Percentiles rank a stretch among this genome's conserved stretches.
These are phyloP conservation scores for Coemansia sp. DNA, from an alignment of 192 early-diverging fungal species.

Conservation along the genomic window DNA sequence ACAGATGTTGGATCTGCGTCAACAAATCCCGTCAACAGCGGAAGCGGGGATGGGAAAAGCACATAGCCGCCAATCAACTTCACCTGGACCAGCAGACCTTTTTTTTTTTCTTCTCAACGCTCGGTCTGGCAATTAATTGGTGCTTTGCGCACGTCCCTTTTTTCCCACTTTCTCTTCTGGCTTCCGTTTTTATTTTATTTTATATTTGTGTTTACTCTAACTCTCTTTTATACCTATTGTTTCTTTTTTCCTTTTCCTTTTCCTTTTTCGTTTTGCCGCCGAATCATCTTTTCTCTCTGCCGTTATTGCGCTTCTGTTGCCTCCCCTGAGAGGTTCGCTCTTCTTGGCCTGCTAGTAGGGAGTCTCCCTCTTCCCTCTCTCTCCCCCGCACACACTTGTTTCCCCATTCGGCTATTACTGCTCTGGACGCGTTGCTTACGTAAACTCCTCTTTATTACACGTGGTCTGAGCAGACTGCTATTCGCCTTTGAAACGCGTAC, in stretches of 20 bases:
- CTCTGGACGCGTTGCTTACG: background rate
- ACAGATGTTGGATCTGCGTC: background rate
- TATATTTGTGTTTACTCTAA: background rate
- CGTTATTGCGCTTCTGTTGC: background rate
- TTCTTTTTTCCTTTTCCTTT: background rate
- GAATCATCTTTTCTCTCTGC: background rate
- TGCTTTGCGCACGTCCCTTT: background rate
- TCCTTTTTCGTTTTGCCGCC: background rate
- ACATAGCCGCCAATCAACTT: background rate
- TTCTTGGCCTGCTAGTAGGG: background rate
- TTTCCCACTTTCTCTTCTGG: background rate
- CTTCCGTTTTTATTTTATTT: background rate
- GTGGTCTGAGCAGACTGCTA: background rate
- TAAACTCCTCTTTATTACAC: no score
- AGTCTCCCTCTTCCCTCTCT: no score
- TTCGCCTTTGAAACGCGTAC: no score
- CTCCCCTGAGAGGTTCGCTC: no score
- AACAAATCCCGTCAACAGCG: background rate
- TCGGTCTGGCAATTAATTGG: background rate
- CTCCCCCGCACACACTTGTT: background rate
- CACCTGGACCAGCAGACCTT: constrained; percentile 1
- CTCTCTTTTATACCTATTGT: background rate
- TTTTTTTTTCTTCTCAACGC: background rate
- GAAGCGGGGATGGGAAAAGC: no score
- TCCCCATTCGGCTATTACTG: background rate